Evolutionary conservation across 371 early-diverging fungal species (phyloP).

Genomic region (Mucor circinelloides): DNA sequence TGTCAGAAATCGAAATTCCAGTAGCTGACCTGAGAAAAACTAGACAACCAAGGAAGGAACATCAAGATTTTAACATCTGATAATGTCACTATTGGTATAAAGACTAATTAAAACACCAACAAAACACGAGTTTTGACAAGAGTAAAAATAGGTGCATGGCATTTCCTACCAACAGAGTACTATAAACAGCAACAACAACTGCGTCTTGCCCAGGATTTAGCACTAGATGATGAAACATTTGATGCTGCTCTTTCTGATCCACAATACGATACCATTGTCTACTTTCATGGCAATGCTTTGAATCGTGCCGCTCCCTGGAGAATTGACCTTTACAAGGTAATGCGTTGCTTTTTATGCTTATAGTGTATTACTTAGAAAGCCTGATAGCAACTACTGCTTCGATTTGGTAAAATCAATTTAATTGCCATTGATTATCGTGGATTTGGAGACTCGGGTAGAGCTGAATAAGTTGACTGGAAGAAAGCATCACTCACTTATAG

Average conservation of each 20-base stretch:
- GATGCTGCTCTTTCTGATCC: constrained; percentile 33
- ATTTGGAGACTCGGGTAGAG: constrained; percentile 50
- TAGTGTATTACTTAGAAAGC: background rate
- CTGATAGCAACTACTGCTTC: constrained; percentile 9
- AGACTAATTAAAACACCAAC: background rate
- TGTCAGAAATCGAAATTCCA: too few species aligned
- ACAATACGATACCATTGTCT: constrained; percentile 38
- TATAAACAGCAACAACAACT: constrained; percentile 21
- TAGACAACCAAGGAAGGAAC: constrained; percentile 45
- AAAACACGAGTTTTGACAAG: constrained; percentile 1
- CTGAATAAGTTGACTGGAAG: background rate
- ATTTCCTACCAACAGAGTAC: constrained; percentile 41
- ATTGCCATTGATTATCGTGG: constrained; percentile 51
- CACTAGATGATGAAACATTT: constrained; percentile 15
- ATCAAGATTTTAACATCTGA: constrained; percentile 38
- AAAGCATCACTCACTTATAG: background rate
- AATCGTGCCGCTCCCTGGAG: constrained; percentile 50
- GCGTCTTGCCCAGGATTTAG: constrained; percentile 5
- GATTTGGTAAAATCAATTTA: constrained; percentile 39
- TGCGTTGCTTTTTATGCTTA: too few species aligned
- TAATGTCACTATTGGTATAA: constrained; percentile 44
- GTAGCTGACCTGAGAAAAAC: background rate
- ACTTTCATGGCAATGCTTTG: constrained; percentile 54
- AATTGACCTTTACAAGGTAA: constrained; percentile 46
- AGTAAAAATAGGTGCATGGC: constrained; percentile 41